Evolutionary conservation across 345 rosid genomes (phyloP).

Genomic region (rapeseed (Brassica napus)): DNA sequence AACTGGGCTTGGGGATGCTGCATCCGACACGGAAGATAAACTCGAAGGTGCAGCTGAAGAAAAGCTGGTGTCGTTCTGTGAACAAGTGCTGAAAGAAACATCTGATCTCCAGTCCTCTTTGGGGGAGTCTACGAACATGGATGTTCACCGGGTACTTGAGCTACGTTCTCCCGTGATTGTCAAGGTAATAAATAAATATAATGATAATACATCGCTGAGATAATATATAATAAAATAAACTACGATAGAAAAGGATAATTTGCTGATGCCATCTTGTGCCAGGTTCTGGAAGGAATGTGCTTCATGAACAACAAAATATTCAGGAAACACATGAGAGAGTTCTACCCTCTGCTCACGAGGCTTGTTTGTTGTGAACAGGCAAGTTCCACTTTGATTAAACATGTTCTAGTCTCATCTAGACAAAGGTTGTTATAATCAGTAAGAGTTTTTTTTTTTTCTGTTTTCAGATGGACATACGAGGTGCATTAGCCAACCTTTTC

Average conservation of each 20-base stretch:
- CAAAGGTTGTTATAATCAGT: not conserved
- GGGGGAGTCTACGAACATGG: slow-evolving; percentile 81
- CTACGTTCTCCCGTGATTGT: slow-evolving; percentile 90
- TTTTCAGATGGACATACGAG: slow-evolving; percentile 89
- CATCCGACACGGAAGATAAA: slow-evolving; percentile 46
- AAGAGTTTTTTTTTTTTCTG: not conserved
- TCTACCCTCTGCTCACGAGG: slow-evolving; percentile 85
- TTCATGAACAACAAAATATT: slow-evolving; percentile 80
- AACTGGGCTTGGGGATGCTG: slow-evolving; percentile 43
- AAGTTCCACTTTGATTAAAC: slow-evolving; percentile 22
- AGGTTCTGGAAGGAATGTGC: slow-evolving; percentile 98
- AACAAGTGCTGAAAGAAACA: slow-evolving; percentile 83
- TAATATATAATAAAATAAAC: not conserved
- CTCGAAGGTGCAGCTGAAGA: slow-evolving; percentile 78
- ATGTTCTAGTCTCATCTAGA: slow-evolving; percentile 3
- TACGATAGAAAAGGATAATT: not conserved
- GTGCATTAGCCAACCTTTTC: slow-evolving; percentile 87
- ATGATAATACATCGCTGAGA: not conserved
- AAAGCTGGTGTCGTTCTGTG: slow-evolving; percentile 83
- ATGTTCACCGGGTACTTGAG: slow-evolving; percentile 82
- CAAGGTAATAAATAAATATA: slow-evolving; percentile 52
- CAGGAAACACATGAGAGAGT: slow-evolving; percentile 81
- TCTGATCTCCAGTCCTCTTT: slow-evolving; percentile 73
- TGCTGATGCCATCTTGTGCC: slow-evolving; percentile 33
- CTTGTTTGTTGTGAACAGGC: slow-evolving; percentile 98